Conservation (phyloP, 2,329 filamentous ascomycete genomes). For the Pseudogymnoascus pannorum region DNA sequence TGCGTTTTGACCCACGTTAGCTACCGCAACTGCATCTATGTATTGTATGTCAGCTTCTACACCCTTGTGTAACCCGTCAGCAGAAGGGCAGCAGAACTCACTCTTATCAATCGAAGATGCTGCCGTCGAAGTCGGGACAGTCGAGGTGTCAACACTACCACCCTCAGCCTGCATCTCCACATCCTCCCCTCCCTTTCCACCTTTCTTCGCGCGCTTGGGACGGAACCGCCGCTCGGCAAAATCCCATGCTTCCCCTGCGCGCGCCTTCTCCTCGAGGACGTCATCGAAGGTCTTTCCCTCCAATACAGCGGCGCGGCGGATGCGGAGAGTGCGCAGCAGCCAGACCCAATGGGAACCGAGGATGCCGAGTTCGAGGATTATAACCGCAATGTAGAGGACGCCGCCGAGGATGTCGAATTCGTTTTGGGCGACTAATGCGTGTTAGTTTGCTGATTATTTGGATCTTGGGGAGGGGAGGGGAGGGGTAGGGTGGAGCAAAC, state of each 20-base stretch:
- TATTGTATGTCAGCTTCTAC: not conserved
- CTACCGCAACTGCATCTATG: not conserved
- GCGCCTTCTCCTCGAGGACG: slow-evolving; percentile 33
- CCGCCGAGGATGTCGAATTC: slow-evolving; percentile 56
- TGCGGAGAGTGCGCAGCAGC: slow-evolving; percentile 45
- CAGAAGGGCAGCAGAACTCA: not conserved
- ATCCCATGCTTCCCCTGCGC: slow-evolving; percentile 28
- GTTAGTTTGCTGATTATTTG: not conserved
- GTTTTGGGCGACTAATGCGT: slow-evolving; percentile 45
- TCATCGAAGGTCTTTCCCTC: slow-evolving; percentile 50
- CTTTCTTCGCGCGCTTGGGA: not conserved
- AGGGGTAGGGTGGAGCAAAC: slow-evolving; percentile 30
- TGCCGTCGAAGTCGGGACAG: not conserved
- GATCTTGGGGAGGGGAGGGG: not conserved
- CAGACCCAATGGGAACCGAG: slow-evolving; percentile 53
- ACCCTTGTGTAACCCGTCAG: not conserved
- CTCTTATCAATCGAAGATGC: not conserved
- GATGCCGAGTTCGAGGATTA: slow-evolving; percentile 52
- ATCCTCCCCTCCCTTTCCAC: not conserved
- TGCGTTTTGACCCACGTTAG: not conserved
- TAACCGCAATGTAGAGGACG: slow-evolving; percentile 49
- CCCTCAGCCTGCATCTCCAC: not conserved
- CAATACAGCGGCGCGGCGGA: slow-evolving; percentile 45
- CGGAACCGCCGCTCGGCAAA: slow-evolving; percentile 31
- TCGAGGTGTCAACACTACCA: not conserved